phyloP scores from a whole-genome alignment of 2,329 filamentous ascomycete species.

The Metarhizium rileyi region DNA sequence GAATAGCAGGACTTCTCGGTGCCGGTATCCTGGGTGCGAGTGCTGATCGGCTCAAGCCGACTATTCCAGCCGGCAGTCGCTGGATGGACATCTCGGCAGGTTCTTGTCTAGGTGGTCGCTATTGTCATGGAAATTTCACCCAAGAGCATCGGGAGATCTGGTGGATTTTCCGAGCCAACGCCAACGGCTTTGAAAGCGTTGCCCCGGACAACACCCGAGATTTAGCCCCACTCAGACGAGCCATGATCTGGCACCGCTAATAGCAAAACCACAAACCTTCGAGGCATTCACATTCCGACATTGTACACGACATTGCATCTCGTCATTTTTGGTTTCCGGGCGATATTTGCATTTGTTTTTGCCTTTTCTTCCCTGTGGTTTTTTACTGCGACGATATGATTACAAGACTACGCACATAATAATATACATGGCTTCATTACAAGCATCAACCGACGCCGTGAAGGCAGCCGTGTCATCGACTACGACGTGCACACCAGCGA shows the following conservation, averaged over 20 bases:
- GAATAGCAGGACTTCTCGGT: conserved; percentile 9
- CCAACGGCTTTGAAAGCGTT: conserved; percentile 15
- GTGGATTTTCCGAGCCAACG: not conserved
- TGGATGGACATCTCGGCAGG: conserved; percentile 8
- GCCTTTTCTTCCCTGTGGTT: conserved; percentile 5
- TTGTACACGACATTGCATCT: conserved; percentile 15
- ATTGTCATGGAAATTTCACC: not conserved
- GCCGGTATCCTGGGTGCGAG: not conserved
- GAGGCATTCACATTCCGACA: conserved; percentile 8
- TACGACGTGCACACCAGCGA: conserved; percentile 42
- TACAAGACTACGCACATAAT: conserved; percentile 16
- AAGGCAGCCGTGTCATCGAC: conserved; percentile 44
- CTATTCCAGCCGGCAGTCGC: not conserved
- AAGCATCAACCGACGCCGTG: conserved; percentile 37
- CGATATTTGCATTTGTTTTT: conserved; percentile 5
- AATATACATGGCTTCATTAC: conserved; percentile 32
- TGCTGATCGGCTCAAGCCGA: not conserved
- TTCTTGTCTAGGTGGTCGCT: not conserved
- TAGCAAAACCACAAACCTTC: conserved; percentile 8
- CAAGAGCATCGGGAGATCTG: not conserved
- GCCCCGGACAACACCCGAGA: conserved; percentile 26
- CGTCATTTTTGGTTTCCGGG: conserved; percentile 12
- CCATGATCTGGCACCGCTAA: not conserved
- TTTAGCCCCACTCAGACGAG: conserved; percentile 18
- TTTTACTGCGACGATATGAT: conserved; percentile 23